These are phyloP conservation scores for Suillus discolor DNA, from an alignment of 768 basidiomycete species.

Conservation along the genomic window DNA sequence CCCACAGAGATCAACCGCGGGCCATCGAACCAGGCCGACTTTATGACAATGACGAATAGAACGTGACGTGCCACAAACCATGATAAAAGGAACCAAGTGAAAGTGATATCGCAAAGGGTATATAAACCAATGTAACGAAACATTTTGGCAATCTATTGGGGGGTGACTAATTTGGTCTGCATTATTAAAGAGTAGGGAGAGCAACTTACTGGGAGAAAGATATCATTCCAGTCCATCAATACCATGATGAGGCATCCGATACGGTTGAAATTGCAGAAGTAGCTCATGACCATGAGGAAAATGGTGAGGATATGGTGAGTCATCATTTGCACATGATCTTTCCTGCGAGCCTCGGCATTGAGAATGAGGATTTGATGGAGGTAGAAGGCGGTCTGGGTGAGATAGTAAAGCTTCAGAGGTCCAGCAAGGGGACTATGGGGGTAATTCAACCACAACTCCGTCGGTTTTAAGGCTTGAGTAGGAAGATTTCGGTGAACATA, in stretches of 20 bases:
- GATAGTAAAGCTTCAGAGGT: constrained; percentile 88
- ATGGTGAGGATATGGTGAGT: constrained; percentile 92
- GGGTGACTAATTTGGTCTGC: background rate
- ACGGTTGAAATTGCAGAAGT: constrained; percentile 82
- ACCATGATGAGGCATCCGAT: constrained; percentile 89
- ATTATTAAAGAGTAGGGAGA: background rate
- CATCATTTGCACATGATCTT: constrained; percentile 97
- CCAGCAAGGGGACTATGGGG: constrained; percentile 82
- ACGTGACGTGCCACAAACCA: constrained; percentile 93
- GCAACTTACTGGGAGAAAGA: constrained; percentile 80
- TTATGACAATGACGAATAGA: constrained; percentile 74
- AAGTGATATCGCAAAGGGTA: constrained; percentile 69
- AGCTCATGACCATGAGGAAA: constrained; percentile 73
- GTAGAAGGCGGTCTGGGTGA: constrained; percentile 86
- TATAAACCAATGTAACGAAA: constrained; percentile 77
- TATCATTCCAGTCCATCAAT: constrained; percentile 94
- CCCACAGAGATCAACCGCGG: constrained; percentile 49
- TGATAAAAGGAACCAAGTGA: constrained; percentile 81
- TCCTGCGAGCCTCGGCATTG: constrained; percentile 89
- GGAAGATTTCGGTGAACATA: constrained; percentile 79
- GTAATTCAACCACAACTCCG: constrained; percentile 75
- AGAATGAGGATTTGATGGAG: constrained; percentile 89
- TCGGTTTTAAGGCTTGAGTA: constrained; percentile 62
- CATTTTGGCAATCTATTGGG: constrained; percentile 86
- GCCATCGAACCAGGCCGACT: constrained; percentile 56